Evolutionary conservation across 192 early-diverging fungal genomes (phyloP).

Genomic region (Chytriomyces sp.): DNA sequence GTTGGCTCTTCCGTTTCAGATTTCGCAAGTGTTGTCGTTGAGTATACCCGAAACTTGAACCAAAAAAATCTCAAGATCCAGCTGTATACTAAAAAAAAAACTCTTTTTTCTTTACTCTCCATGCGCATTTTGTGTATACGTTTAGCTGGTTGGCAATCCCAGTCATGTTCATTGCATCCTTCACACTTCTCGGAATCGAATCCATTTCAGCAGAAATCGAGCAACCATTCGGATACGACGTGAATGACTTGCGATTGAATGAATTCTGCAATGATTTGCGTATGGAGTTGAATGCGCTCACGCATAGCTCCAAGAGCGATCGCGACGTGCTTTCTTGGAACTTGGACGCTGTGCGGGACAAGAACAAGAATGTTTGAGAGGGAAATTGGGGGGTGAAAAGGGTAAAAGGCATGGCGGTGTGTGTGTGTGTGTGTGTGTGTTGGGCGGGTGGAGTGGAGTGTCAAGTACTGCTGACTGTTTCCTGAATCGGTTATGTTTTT

Average conservation of each 20-base stretch:
- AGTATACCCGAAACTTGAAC: slow-evolving; percentile 26
- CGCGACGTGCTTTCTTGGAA: background rate
- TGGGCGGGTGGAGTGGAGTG: too few relatives aligned
- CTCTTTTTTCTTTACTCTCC: too few relatives aligned
- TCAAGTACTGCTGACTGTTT: too few relatives aligned
- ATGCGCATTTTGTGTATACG: background rate
- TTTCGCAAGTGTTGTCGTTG: slow-evolving; percentile 48
- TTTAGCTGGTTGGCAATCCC: slow-evolving; percentile 64
- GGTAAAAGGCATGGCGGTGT: too few relatives aligned
- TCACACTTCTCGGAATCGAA: slow-evolving; percentile 80
- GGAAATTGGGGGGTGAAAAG: too few relatives aligned
- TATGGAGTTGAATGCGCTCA: slow-evolving; percentile 38
- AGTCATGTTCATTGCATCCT: slow-evolving; percentile 70
- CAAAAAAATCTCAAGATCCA: too few relatives aligned
- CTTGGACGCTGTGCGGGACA: background rate
- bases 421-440: too few relatives aligned
- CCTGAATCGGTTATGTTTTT: too few relatives aligned
- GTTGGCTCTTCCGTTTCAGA: slow-evolving; percentile 66
- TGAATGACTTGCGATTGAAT: slow-evolving; percentile 65
- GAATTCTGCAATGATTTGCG: slow-evolving; percentile 45
- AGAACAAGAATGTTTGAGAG: too few relatives aligned
- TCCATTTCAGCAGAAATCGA: slow-evolving; percentile 86
- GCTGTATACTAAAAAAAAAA: too few relatives aligned
- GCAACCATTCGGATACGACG: slow-evolving; percentile 86
- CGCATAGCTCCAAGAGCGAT: slow-evolving; percentile 9